phyloP scores from a whole-genome alignment of 2,329 filamentous ascomycete genomes.

The Monosporascus sp. region DNA sequence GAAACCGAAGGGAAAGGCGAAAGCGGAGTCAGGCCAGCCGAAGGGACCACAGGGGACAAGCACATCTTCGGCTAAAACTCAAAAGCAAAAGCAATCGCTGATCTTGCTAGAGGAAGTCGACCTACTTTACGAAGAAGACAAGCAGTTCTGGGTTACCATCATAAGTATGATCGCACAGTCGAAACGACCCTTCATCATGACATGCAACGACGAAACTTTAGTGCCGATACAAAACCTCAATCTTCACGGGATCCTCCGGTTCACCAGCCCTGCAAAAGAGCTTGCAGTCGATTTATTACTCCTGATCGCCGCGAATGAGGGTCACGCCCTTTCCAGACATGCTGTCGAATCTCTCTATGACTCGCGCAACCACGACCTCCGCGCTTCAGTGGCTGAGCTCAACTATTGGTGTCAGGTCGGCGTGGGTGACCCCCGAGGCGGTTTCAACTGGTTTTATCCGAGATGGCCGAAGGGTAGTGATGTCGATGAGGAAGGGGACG shows the following conservation, averaged over 20 bases:
- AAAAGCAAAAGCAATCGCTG: conserved; percentile 81
- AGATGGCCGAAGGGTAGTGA: conserved; percentile 70
- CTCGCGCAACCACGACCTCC: conserved; percentile 65
- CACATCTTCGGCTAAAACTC: conserved; percentile 13
- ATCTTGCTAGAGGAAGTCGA: conserved; percentile 94
- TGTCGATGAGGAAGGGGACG: conserved; percentile 60
- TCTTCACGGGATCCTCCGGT: conserved; percentile 80
- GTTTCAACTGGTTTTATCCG: conserved; percentile 83
- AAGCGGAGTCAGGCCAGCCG: conserved; percentile 12
- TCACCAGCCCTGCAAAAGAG: conserved; percentile 59
- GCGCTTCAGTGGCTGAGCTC: conserved; percentile 76
- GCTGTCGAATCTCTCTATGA: conserved; percentile 67
- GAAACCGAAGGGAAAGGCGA: conserved; percentile 23
- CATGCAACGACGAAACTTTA: conserved; percentile 87
- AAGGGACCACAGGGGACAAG: conserved; percentile 27
- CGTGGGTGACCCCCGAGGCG: conserved; percentile 81
- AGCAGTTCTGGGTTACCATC: conserved; percentile 86
- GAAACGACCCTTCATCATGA: conserved; percentile 88
- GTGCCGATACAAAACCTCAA: conserved; percentile 69
- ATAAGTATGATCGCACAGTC: conserved; percentile 74
- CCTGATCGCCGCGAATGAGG: conserved; percentile 80
- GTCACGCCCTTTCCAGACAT: conserved; percentile 67
- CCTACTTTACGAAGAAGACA: conserved; percentile 90
- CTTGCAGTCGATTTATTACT: conserved; percentile 76
- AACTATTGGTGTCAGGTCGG: conserved; percentile 98